These are phyloP conservation scores for Monarda citriodora DNA, from an alignment of 305 asterid species.

Conservation along the genomic window DNA sequence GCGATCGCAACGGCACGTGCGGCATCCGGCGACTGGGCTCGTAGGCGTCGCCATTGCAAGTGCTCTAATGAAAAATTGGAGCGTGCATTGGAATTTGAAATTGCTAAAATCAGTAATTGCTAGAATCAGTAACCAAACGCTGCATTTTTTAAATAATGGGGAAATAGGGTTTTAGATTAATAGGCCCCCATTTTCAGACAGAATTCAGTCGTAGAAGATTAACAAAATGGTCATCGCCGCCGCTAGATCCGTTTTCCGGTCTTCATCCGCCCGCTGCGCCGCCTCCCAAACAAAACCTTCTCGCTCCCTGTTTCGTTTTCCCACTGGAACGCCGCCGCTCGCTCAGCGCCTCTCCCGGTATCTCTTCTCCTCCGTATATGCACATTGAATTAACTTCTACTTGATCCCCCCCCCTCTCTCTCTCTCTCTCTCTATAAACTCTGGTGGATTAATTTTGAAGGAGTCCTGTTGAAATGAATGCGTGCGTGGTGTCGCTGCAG, in stretches of 20 bases:
- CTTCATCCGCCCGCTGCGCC: constrained; percentile 52
- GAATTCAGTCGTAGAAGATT: not conserved
- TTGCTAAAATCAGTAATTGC: too few relatives aligned
- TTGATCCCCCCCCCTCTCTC: not conserved
- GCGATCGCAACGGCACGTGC: too few relatives aligned
- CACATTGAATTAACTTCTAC: not conserved
- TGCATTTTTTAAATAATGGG: too few relatives aligned
- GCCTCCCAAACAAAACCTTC: constrained; percentile 56
- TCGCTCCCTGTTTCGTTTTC: constrained; percentile 50
- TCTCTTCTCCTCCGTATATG: not conserved
- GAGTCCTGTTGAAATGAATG: constrained; percentile 71
- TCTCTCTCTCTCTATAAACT: not conserved
- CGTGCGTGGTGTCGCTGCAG: constrained; percentile 67
- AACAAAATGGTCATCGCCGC: constrained; percentile 47
- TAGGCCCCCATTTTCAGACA: not conserved
- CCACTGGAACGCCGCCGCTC: constrained; percentile 46
- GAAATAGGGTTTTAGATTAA: not conserved
- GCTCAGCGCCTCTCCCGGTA: constrained; percentile 66
- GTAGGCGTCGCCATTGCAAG: too few relatives aligned
- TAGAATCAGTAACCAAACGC: too few relatives aligned
- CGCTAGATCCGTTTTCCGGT: constrained; percentile 67
- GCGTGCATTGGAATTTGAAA: too few relatives aligned
- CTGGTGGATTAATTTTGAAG: not conserved
- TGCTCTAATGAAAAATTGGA: too few relatives aligned
- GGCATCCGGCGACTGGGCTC: too few relatives aligned